Conservation (phyloP, 2,329 filamentous ascomycete species). For the Colletotrichum paranaense region DNA sequence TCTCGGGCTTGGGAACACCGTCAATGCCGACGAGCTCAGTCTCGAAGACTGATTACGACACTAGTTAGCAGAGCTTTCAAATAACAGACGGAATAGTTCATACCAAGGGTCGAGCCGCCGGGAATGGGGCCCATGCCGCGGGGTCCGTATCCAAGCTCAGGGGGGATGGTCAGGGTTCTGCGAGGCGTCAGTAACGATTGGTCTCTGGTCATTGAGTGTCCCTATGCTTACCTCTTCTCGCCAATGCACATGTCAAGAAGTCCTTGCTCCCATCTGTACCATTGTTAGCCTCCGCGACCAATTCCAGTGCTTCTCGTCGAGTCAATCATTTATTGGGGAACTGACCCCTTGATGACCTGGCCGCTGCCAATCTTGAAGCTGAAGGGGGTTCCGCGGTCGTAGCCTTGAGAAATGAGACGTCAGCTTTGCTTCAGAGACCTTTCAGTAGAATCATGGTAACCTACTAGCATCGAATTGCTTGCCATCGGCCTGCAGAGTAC, state of each 20-base stretch:
- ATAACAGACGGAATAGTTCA: neutral
- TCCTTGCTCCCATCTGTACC: conserved; percentile 84
- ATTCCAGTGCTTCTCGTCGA: neutral
- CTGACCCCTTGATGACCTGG: conserved; percentile 89
- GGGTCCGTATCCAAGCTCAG: conserved; percentile 84
- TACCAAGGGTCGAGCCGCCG: conserved; percentile 80
- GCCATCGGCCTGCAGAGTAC: conserved; percentile 80
- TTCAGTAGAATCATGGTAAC: neutral
- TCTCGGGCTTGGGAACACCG: conserved; percentile 70
- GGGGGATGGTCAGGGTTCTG: conserved; percentile 88
- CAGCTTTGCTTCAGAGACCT: neutral
- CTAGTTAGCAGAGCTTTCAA: neutral
- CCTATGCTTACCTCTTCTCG: conserved; percentile 74
- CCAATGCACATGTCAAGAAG: conserved; percentile 95
- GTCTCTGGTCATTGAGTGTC: neutral
- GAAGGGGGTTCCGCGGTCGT: conserved; percentile 82
- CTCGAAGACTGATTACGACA: conserved; percentile 76
- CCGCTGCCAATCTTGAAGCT: conserved; percentile 82
- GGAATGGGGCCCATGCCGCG: conserved; percentile 85
- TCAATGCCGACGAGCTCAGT: conserved; percentile 89
- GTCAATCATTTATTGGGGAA: conserved; percentile 35
- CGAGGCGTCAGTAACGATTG: conserved; percentile 25
- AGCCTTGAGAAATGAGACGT: conserved; percentile 56
- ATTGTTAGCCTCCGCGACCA: conserved; percentile 35
- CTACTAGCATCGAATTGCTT: conserved; percentile 83